phyloP scores from a whole-genome alignment of 2,329 filamentous ascomycete species.

The Talaromyces sp. region DNA sequence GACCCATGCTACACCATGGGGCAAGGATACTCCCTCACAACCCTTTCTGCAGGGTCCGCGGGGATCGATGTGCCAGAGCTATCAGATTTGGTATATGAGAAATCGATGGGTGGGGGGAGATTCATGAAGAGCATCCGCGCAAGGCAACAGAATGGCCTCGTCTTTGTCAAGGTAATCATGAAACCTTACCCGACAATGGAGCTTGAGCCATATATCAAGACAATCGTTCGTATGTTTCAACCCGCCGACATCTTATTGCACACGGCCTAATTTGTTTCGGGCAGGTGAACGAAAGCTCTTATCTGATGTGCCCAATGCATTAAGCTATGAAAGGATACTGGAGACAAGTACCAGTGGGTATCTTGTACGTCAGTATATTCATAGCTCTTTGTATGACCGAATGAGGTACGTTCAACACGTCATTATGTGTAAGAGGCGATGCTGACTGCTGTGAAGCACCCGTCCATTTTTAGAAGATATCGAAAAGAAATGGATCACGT shows the following conservation, averaged over 20 bases:
- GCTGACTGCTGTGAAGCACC: slow-evolving; percentile 63
- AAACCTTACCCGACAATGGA: slow-evolving; percentile 86
- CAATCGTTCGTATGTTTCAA: slow-evolving; percentile 67
- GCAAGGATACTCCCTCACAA: slow-evolving; percentile 92
- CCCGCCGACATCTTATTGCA: neutral
- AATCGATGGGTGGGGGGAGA: slow-evolving; percentile 83
- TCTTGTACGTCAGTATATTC: slow-evolving; percentile 90
- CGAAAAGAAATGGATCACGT: slow-evolving; percentile 98
- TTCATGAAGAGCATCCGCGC: slow-evolving; percentile 98
- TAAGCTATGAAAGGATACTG: slow-evolving; percentile 85
- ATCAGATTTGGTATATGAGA: slow-evolving; percentile 87
- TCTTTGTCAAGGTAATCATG: slow-evolving; percentile 91
- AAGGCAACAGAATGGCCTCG: slow-evolving; percentile 83
- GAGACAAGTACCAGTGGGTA: slow-evolving; percentile 92
- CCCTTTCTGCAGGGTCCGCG: slow-evolving; percentile 85
- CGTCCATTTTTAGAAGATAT: slow-evolving; percentile 95
- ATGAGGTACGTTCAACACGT: slow-evolving; percentile 56
- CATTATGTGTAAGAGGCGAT: neutral
- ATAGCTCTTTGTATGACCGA: slow-evolving; percentile 95
- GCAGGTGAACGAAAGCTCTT: slow-evolving; percentile 78
- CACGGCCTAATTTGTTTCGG: slow-evolving; percentile 20
- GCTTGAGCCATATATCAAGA: slow-evolving; percentile 75
- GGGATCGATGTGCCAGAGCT: slow-evolving; percentile 94
- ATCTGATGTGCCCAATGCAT: slow-evolving; percentile 82
- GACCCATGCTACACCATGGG: slow-evolving; percentile 66